Conservation (phyloP, 331 rosid genomes). For the Quercus lobata region DNA sequence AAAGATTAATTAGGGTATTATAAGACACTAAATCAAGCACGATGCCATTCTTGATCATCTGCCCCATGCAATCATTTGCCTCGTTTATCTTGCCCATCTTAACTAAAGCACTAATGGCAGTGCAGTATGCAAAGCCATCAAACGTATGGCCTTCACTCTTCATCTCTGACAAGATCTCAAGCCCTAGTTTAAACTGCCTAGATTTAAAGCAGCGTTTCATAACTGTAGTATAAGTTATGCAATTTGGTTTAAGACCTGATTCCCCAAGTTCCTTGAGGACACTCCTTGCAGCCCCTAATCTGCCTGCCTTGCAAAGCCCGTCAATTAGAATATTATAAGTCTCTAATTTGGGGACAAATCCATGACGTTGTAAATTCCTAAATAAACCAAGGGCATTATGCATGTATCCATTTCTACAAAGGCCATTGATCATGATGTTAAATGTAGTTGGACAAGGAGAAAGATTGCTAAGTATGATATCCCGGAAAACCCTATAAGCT, state of each 20-base stretch:
- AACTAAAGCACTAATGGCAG: slow-evolving; percentile 56
- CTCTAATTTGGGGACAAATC: slow-evolving; percentile 53
- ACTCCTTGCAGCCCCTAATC: slow-evolving; percentile 38
- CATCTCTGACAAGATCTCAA: slow-evolving; percentile 63
- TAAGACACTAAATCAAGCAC: slow-evolving; percentile 59
- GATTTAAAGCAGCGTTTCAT: slow-evolving; percentile 61
- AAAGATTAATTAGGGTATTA: slow-evolving; percentile 55
- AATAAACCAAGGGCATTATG: slow-evolving; percentile 57
- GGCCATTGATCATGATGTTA: slow-evolving; percentile 70
- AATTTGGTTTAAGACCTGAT: slow-evolving; percentile 46
- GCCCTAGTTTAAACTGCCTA: slow-evolving; percentile 44
- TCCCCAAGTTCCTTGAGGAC: slow-evolving; percentile 53
- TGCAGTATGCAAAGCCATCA: slow-evolving; percentile 78
- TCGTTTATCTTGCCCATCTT: slow-evolving; percentile 58
- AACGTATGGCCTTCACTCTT: slow-evolving; percentile 53
- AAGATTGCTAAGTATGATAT: slow-evolving; percentile 30
- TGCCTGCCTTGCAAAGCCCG: slow-evolving; percentile 63
- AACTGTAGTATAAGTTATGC: slow-evolving; percentile 61
- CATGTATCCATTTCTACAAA: slow-evolving; percentile 57
- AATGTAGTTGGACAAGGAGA: slow-evolving; percentile 38
- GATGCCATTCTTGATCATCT: slow-evolving; percentile 51
- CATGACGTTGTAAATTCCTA: slow-evolving; percentile 48
- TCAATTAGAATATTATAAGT: slow-evolving; percentile 68
- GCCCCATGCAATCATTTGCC: slow-evolving; percentile 43
- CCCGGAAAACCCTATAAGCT: slow-evolving; percentile 54